Evolutionary conservation across 2,329 filamentous ascomycete genomes (phyloP).

Genomic region (Amphichorda felina): DNA sequence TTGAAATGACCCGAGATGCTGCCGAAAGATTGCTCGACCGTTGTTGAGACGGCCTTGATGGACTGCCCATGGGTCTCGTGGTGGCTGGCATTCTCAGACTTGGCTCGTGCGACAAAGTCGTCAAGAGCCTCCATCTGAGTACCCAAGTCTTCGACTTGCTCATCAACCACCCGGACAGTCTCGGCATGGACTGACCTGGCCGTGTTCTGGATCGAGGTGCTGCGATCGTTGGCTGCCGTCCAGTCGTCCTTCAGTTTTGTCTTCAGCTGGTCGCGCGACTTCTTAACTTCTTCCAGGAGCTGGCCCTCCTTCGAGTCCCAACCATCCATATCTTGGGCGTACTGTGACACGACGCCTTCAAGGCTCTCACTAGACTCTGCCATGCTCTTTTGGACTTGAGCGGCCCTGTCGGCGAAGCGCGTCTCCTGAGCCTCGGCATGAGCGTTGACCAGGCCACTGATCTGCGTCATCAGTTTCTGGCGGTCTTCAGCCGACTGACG

Average conservation of each 20-base stretch:
- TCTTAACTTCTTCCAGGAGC: slow-evolving; percentile 58
- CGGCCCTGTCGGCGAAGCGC: slow-evolving; percentile 54
- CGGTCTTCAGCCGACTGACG: slow-evolving; percentile 62
- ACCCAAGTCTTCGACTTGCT: slow-evolving; percentile 77
- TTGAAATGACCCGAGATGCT: slow-evolving; percentile 61
- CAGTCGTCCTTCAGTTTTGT: slow-evolving; percentile 77
- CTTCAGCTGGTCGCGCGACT: slow-evolving; percentile 68
- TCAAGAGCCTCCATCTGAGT: slow-evolving; percentile 84
- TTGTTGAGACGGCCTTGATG: slow-evolving; percentile 51
- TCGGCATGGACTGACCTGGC: slow-evolving; percentile 83
- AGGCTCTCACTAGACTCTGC: slow-evolving; percentile 49
- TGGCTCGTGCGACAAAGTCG: slow-evolving; percentile 76
- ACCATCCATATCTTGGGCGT: slow-evolving; percentile 58
- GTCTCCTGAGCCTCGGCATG: slow-evolving; percentile 64
- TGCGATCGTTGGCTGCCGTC: slow-evolving; percentile 67
- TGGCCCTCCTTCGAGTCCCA: slow-evolving; percentile 61
- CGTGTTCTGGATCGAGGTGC: slow-evolving; percentile 69
- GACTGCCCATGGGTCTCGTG: slow-evolving; percentile 58
- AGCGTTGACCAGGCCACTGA: slow-evolving; percentile 62
- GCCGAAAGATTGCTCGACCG: slow-evolving; percentile 61
- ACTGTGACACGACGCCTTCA: slow-evolving; percentile 51
- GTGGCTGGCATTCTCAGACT: slow-evolving; percentile 67
- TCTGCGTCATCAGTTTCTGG: slow-evolving; percentile 61
- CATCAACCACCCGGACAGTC: slow-evolving; percentile 79
- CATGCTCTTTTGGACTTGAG: slow-evolving; percentile 52